Evolutionary conservation across 2,329 filamentous ascomycete species (phyloP).

Genomic region (Basipetospora chlamydospora): DNA sequence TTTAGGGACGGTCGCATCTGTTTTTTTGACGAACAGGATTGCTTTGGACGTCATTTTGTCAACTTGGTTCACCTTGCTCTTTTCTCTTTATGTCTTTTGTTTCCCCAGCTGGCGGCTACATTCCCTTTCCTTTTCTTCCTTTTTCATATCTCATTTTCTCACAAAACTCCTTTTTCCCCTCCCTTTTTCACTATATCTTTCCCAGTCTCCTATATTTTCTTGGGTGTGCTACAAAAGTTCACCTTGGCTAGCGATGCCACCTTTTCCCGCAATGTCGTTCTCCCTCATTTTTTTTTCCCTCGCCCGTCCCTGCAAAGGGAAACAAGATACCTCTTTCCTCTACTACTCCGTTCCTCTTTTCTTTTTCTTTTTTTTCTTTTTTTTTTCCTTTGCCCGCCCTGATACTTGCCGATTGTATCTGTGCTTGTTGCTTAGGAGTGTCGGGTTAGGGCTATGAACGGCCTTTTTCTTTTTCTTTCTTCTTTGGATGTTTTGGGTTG

Average conservation of each 20-base stretch:
- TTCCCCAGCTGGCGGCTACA: too few relatives aligned
- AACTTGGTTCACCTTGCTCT: too few relatives aligned
- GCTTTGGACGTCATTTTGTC: too few relatives aligned
- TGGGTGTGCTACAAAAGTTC: neutral
- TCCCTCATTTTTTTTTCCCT: constrained; percentile 3
- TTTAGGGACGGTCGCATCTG: too few relatives aligned
- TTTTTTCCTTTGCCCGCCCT: constrained; percentile 6
- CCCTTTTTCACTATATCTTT: neutral
- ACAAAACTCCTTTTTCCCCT: too few relatives aligned
- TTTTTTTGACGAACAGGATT: constrained; percentile 5
- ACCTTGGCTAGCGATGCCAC: too few relatives aligned
- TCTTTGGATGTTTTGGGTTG: constrained; percentile 6
- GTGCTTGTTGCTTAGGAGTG: neutral
- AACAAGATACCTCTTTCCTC: constrained; percentile 3
- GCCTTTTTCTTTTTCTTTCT: constrained; percentile 4
- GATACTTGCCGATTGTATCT: neutral
- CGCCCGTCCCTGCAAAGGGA: neutral
- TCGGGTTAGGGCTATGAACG: neutral
- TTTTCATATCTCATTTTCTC: neutral
- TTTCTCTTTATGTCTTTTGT: too few relatives aligned
- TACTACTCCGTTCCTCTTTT: neutral
- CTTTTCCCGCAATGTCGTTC: neutral
- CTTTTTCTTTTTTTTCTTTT: neutral
- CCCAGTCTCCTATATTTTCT: neutral
- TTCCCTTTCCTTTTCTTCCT: constrained; percentile 3